phyloP scores from a whole-genome alignment of 2,329 filamentous ascomycete genomes.

The Akanthomyces dipterigenus region DNA sequence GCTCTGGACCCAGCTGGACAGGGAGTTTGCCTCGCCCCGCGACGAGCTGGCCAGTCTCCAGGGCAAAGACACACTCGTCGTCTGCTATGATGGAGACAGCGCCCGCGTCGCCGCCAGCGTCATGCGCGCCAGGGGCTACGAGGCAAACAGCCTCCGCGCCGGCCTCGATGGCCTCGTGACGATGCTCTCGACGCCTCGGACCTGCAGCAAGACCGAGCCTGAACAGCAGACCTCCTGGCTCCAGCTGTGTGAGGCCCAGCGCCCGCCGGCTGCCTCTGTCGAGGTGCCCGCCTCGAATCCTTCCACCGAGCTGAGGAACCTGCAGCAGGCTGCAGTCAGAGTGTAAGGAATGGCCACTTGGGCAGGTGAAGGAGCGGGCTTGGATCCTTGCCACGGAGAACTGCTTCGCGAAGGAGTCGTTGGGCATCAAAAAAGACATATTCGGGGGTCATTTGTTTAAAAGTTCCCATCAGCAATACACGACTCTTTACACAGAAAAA shows the following conservation, averaged over 20 bases:
- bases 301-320: not conserved
- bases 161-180: conserved; percentile 23
- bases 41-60: conserved; percentile 19
- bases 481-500: not conserved
- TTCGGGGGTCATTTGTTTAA: not conserved
- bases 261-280: not conserved
- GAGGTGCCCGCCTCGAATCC: not conserved
- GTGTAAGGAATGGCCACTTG: not conserved
- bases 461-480: not conserved
- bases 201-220: not conserved
- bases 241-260: not conserved
- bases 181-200: not conserved
- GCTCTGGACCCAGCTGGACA: conserved; percentile 42
- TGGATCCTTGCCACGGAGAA: not conserved
- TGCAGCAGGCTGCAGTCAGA: conserved; percentile 1
- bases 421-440: not conserved
- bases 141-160: conserved; percentile 39
- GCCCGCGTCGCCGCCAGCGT: conserved; percentile 48
- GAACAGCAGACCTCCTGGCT: conserved; percentile 1
- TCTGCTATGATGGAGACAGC: conserved; percentile 50
- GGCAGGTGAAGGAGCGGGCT: no score
- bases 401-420: not conserved
- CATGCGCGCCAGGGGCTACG: conserved; percentile 41
- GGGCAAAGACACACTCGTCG: conserved; percentile 34
- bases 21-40: conserved; percentile 28